Base-by-base conservation (phyloP, 768 basidiomycete genomes). In the Boletellus ananas region DNA sequence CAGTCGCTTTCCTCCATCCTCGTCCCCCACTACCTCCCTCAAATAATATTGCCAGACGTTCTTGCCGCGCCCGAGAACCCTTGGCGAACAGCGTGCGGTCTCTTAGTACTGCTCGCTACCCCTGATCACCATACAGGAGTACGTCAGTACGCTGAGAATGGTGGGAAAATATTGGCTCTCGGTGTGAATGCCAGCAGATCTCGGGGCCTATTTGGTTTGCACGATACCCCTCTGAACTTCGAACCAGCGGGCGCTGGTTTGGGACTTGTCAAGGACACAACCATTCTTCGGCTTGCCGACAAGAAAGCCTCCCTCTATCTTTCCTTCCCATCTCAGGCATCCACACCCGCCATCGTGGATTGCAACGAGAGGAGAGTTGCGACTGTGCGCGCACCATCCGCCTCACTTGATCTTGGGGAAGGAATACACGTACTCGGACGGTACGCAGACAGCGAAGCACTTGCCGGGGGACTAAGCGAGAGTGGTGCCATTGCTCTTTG, bases 71-170 rank as follows among this genome's bases (percentile, higher is more conserved):
- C 74, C 10, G 72, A 77, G 1, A 83, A 85, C 39, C 93, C 94
- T 17, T 97, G 94, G 94, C 66, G 79, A 34, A 61, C 72, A 6
- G 76, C 78, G 10, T 94, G 91, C 62, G 84, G 85, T 3, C 73
- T 95, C 2, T 78, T 97, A 16, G 85, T 94, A 43, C 70, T 95
- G 82, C 89, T n/a, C 76, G 83, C 49, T 78, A 78, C 42, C 17
- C 77, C 67, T 9, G 63, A 73, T 56, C 60, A 66, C 45, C 67
- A 71, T 20, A 45, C 71, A 10, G 64, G 75, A 2, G 80, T 94
- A 42, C 72, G 71, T 44, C 72, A 72, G 4, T 95, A 80, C 55
- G 78, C 87, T 7, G 73, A 80, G 35, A 56, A 68, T 7, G 92
- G 93, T 0, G 93, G 94, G 2, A 70, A 70, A n/a, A 79, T 85